A percentile compares a stretch with the other conserved stretches of the same genome.
Evolutionary conservation across 1,284 basidiomycete species (phyloP).

Genomic region (Ceratobasidium sp.): DNA sequence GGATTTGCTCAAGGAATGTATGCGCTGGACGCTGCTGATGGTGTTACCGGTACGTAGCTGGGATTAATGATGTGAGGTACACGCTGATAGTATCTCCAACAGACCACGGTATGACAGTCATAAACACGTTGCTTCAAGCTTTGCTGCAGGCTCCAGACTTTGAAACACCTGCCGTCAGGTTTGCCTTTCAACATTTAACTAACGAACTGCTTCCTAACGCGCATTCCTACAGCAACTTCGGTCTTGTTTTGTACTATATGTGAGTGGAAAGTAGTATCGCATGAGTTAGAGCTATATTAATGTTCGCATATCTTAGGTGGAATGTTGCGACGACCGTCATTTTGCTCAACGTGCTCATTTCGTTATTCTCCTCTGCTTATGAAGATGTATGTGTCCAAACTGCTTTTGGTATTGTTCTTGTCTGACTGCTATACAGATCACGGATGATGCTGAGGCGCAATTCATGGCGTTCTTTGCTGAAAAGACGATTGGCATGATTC

Average conservation of each 20-base stretch:
- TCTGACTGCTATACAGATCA: conserved; percentile 56
- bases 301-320: conserved; percentile 66
- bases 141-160: conserved; percentile 86
- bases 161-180: conserved; percentile 69
- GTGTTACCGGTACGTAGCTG: conserved; percentile 64
- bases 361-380: conserved; percentile 91
- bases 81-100: neutral
- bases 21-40: conserved; percentile 91
- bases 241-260: conserved; percentile 84
- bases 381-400: conserved; percentile 69
- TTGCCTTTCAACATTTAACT: too few relatives aligned
- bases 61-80: conserved; percentile 54
- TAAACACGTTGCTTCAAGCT: conserved; percentile 83
- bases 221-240: conserved; percentile 64
- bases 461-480: conserved; percentile 89
- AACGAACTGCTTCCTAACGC: neutral
- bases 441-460: conserved; percentile 75
- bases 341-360: conserved; percentile 93
- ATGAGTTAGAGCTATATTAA: conserved; percentile 4
- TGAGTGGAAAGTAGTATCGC: conserved; percentile 54
- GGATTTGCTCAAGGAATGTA: conserved; percentile 90
- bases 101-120: conserved; percentile 56
- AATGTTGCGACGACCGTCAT: conserved; percentile 87
- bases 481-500: conserved; percentile 83
- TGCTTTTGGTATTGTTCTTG: conserved; percentile 5